Evolutionary conservation across 306 rosid genomes (phyloP), one percentile per base, ranked within the genome.

Genomic region (Citrullus colocynthis): DNA sequence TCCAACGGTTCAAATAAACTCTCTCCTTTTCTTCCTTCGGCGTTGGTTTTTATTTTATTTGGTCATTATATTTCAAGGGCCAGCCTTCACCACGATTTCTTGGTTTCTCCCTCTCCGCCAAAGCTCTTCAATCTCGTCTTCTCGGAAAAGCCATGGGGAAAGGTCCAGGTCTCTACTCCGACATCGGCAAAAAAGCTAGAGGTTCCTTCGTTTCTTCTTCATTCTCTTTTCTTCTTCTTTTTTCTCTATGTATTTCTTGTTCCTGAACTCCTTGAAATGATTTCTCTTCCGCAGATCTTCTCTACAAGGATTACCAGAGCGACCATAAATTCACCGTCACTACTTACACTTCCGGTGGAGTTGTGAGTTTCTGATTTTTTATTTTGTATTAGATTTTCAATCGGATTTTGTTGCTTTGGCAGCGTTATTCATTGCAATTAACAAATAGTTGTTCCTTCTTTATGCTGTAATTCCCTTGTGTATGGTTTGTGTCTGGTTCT

Each of bases 271-370:
- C 49, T 78, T 9, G 20, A 6, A 8, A 20, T 32, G 1, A 4
- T 56, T 54, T 42, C 15, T 7, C 36, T 44, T 18, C 48, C 59
- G 8, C 84, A 93, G 97, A 95, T 88, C 95, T 95, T 88, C 86
- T 95, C 32, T 89, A 88, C 89, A 92, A 85, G 84, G 98, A 92
- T 86, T 95, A 92, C 81, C 98, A 92, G 87, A 85, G 84, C 77
- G 98, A 95, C 84, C 97, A 94, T 90, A 95, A 92, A 86, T 89
- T 95, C 86, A 86, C 96, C 73, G 75, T 95, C 86, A 89, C 96
- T 61, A 92, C 97, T 60, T 81, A 84, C 78, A 88, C 98, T 54
- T 62, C 89, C 56, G 8, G 80, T 58, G 98, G 97, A 83, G 81
- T 95, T 64, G 98, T 95, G 85, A 88, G 88, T 80, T 77, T 58